Percentiles rank a stretch among this genome's conserved stretches.
Evolutionary conservation across 345 rosid genomes (phyloP).

Genomic region (Aegle marmelos): DNA sequence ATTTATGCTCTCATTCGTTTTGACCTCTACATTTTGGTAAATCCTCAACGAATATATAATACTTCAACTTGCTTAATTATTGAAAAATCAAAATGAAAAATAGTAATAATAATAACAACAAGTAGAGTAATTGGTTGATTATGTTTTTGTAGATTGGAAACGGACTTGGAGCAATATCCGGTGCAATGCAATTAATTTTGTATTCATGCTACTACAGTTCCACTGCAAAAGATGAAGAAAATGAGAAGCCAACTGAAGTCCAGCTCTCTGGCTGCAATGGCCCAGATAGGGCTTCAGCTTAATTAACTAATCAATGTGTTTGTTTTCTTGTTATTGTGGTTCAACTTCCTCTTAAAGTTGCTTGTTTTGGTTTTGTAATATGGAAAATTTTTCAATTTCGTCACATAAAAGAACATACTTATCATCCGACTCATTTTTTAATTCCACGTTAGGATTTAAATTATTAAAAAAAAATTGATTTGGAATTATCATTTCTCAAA

Average conservation of each 20-base stretch:
- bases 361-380: too few relatives aligned
- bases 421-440: too few relatives aligned
- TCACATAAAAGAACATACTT: too few relatives aligned
- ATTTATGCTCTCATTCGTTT: conserved; percentile 34
- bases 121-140: background rate
- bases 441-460: too few relatives aligned
- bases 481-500: too few relatives aligned
- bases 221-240: conserved; percentile 25
- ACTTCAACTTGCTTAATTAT: background rate
- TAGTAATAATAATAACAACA: background rate
- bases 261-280: background rate
- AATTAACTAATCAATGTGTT: background rate
- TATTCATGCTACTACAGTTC: conserved; percentile 35
- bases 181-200: conserved; percentile 34
- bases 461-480: too few relatives aligned
- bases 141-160: conserved; percentile 49
- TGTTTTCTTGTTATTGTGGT: too few relatives aligned
- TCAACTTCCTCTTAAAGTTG: background rate
- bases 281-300: background rate
- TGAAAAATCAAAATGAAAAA: background rate
- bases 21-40: conserved; percentile 46
- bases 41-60: background rate
- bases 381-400: too few relatives aligned
- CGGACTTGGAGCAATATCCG: conserved; percentile 45
- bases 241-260: background rate